These are phyloP conservation scores for Astrephomene gubernaculifera DNA, from an alignment of 139 green algal genomes.

Conservation along the genomic window DNA sequence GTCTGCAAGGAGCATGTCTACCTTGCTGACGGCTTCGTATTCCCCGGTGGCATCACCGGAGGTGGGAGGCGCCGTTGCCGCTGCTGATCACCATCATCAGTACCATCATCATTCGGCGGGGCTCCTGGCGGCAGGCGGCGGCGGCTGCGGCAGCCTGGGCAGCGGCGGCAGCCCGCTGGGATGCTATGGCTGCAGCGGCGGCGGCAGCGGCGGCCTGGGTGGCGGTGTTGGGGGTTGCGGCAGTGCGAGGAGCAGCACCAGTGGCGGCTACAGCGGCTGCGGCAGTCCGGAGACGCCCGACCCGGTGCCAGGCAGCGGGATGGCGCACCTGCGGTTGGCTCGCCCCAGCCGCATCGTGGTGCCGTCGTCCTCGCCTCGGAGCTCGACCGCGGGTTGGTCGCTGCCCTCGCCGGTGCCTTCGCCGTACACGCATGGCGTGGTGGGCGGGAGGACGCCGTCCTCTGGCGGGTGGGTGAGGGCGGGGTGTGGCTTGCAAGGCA, in stretches of 20 bases:
- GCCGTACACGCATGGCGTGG: slow-evolving; percentile 28
- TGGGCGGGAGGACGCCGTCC: slow-evolving; percentile 2
- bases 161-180: no score
- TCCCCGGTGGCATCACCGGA: no score
- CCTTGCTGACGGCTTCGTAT: no score
- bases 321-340: neutral
- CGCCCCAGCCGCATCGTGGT: slow-evolving; percentile 35
- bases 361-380: slow-evolving; percentile 15
- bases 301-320: no score
- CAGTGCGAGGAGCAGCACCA: neutral
- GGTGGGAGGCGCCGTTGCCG: no score
- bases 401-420: slow-evolving; percentile 18
- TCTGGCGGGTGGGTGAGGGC: neutral
- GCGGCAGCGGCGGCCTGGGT: neutral
- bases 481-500: no score
- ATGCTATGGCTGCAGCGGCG: no score
- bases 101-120: no score
- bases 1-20: no score
- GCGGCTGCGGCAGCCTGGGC: no score
- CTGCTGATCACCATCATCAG: no score
- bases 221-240: neutral
- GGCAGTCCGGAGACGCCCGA: neutral
- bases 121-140: no score
- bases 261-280: neutral
- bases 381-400: slow-evolving; percentile 3